Conservation (phyloP, 2,329 filamentous ascomycete species). For the Penicillium sp. region DNA sequence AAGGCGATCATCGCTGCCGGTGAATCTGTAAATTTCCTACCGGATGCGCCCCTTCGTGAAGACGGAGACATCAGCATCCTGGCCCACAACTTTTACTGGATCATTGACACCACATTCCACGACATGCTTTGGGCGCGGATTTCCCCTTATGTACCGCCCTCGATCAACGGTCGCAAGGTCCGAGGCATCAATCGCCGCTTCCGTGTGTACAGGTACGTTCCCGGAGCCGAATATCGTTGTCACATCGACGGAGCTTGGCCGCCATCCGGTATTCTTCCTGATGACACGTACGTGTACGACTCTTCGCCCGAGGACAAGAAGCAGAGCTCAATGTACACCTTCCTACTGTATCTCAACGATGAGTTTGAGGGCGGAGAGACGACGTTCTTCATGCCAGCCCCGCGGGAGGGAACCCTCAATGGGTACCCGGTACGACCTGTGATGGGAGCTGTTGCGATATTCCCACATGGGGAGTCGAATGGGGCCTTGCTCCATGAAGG, state of each 20-base stretch:
- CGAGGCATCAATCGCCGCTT: conserved; percentile 61
- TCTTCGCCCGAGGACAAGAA: conserved; percentile 50
- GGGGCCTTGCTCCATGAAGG: conserved; percentile 61
- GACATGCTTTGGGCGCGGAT: conserved; percentile 57
- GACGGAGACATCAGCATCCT: conserved; percentile 57
- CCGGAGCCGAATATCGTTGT: conserved; percentile 61
- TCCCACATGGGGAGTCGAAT: conserved; percentile 60
- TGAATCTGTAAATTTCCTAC: conserved; percentile 57
- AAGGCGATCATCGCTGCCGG: conserved; percentile 58
- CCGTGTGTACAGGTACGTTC: conserved; percentile 63
- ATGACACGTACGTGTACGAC: conserved; percentile 58
- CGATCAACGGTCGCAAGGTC: conserved; percentile 49
- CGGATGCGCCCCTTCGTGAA: conserved; percentile 59
- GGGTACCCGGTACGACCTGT: conserved; percentile 61
- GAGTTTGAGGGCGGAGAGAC: conserved; percentile 65
- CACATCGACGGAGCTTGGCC: conserved; percentile 68
- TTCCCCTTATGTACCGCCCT: conserved; percentile 48
- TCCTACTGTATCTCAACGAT: conserved; percentile 61
- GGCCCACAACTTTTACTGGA: conserved; percentile 67
- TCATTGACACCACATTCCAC: conserved; percentile 56
- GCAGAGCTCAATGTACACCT: conserved; percentile 61
- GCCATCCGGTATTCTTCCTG: conserved; percentile 54
- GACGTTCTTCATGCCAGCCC: conserved; percentile 59
- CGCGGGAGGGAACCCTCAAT: conserved; percentile 57
- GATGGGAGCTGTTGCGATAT: conserved; percentile 60